phyloP scores from a whole-genome alignment of 1,284 basidiomycete species.

The Trichosporon asahii region DNA sequence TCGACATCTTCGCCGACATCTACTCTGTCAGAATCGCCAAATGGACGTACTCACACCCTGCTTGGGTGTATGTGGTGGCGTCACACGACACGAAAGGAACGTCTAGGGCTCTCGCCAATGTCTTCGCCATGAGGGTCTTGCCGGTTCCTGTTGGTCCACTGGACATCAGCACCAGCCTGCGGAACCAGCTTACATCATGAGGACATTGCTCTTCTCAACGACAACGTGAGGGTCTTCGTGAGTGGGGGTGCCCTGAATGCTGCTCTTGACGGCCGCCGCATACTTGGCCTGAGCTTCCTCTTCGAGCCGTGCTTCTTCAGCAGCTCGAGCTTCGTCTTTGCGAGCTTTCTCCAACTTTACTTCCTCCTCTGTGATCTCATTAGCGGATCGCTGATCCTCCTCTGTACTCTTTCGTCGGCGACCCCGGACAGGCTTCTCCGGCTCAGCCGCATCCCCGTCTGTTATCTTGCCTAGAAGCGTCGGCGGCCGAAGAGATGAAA shows the following conservation, averaged over 20 bases:
- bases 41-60: conserved; percentile 47
- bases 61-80: conserved; percentile 54
- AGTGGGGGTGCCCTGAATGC: conserved; percentile 9
- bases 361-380: conserved; percentile 3
- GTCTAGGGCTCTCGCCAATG: conserved; percentile 77
- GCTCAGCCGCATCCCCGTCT: neutral
- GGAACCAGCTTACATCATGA: conserved; percentile 65
- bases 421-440: neutral
- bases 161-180: conserved; percentile 13
- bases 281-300: conserved; percentile 24
- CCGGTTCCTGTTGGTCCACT: conserved; percentile 58
- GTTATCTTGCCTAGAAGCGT: conserved; percentile 41
- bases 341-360: neutral
- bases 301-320: conserved; percentile 11
- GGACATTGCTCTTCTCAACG: conserved; percentile 90
- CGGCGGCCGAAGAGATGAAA: conserved; percentile 52
- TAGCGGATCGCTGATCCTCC: conserved; percentile 1
- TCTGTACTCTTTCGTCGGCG: conserved; percentile 5
- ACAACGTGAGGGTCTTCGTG: conserved; percentile 29
- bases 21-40: conserved; percentile 47
- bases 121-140: conserved; percentile 81
- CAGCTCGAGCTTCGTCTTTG: conserved; percentile 12
- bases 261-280: conserved; percentile 23
- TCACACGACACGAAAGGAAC: conserved; percentile 74
- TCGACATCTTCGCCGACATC: conserved; percentile 95